These are phyloP conservation scores for Hygrophoropsis aurantiaca DNA, from an alignment of 768 basidiomycete genomes.

Conservation along the genomic window DNA sequence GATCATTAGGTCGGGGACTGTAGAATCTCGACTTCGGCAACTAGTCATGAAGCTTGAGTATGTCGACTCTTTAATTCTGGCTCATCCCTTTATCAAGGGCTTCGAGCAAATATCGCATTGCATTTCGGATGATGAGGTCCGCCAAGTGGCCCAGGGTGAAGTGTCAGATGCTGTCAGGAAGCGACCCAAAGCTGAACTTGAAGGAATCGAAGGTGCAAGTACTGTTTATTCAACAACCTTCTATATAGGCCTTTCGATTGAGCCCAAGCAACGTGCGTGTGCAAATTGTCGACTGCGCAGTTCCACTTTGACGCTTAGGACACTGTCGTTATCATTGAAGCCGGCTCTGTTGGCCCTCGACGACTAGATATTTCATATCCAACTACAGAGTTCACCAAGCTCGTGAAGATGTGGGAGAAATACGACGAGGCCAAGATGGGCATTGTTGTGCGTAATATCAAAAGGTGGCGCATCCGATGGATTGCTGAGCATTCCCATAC, in stretches of 20 bases:
- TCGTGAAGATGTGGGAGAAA: conserved; percentile 94
- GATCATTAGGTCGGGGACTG: conserved; percentile 80
- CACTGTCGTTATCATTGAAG: conserved; percentile 39
- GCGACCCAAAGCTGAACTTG: conserved; percentile 76
- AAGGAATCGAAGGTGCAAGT: conserved; percentile 71
- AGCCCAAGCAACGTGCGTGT: conserved; percentile 82
- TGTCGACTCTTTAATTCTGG: conserved; percentile 86
- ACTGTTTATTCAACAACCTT: conserved; percentile 96
- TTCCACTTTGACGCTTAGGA: conserved; percentile 15
- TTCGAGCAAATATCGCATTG: conserved; percentile 89
- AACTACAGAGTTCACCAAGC: conserved; percentile 90
- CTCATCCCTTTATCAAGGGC: conserved; percentile 94
- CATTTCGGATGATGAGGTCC: conserved; percentile 82
- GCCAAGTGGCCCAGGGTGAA: conserved; percentile 85
- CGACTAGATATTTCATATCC: conserved; percentile 96
- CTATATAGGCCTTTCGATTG: conserved; percentile 92
- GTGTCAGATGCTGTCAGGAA: conserved; percentile 69
- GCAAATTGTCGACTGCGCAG: conserved; percentile 8
- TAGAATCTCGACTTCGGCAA: conserved; percentile 94
- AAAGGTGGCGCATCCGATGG: conserved; percentile 52
- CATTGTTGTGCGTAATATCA: conserved; percentile 90
- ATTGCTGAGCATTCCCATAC: conserved; percentile 15
- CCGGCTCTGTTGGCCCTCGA: conserved; percentile 73
- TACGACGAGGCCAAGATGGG: conserved; percentile 93
- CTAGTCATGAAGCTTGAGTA: conserved; percentile 98